Evolutionary conservation across 1,139 yeast species (phyloP), one percentile per base, ranked within the genome.

Genomic region (Blastobotrys ciferrii): DNA sequence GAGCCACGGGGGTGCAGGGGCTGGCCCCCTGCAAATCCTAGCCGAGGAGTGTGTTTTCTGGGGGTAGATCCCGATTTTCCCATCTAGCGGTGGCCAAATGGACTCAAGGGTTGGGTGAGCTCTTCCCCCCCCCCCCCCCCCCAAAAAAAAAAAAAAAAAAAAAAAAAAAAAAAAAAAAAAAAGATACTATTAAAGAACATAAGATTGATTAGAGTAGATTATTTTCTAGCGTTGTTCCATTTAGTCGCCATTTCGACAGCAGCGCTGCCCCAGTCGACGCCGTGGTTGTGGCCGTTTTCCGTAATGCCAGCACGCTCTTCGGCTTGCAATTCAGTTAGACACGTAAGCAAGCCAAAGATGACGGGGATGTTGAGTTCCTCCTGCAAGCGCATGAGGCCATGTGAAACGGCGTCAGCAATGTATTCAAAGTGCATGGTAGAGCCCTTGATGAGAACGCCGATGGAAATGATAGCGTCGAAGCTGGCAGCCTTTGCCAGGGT

Each of bases 241-340:
- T 66, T 66, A 50, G 45, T 43, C 20, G 64, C 82, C 98, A 89
- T 91, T 72, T 92, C 98, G 33, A 92, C 96, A n/a, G 98, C 98
- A 52, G 97, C 97, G 41, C 95, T 92, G 60, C 95, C 98, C 98
- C 98, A 92, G 69, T 92, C 98, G 63, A 80, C 88, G 55, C 98
- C 98, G 65, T 92, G 98, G 73, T 92, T 92, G 70, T 92, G 98
- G 23, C 74, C 76, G 43, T 83, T 87, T 28, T 72, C 73, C 53
- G 83, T 78, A 55, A 92, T 71, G n/a, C 98, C 98, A 9, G 98
- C 96, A 69, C 98, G 82, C 31, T 84, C 83, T 59, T 84, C 78
- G 15, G 98, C 98, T 71, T 92, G 98, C 62, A 84, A 92, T 58
- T 89, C 96, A 23, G 96, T 89, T 61, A 91, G 71, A 68, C 97